A percentile compares a stretch with the other conserved stretches of the same genome.
phyloP scores from a whole-genome alignment of 306 rosid species.

The Prunus davidiana region DNA sequence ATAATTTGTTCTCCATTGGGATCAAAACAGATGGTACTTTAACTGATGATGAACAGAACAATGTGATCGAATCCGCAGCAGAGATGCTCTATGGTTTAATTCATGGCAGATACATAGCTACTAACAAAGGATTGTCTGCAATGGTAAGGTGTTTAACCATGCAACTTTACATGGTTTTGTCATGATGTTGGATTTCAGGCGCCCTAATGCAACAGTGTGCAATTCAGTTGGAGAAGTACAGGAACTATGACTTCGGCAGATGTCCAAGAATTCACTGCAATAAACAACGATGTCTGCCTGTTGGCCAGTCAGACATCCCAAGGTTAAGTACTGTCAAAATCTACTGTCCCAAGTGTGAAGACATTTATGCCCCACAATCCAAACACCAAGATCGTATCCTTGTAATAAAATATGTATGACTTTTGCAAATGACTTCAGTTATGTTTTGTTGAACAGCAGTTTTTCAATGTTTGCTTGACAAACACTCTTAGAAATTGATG shows the following conservation, averaged over 20 bases:
- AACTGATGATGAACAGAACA: conserved; percentile 65
- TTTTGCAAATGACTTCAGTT: not conserved
- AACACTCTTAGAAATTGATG: conserved; percentile 45
- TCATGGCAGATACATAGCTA: conserved; percentile 65
- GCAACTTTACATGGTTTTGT: not conserved
- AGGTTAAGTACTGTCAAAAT: conserved; percentile 68
- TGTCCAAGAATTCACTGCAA: conserved; percentile 73
- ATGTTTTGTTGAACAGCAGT: not conserved
- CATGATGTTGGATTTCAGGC: not conserved
- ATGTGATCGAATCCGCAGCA: conserved; percentile 62
- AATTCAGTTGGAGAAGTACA: conserved; percentile 65
- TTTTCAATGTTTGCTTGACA: conserved; percentile 28
- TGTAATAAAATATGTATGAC: not conserved
- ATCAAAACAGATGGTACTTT: conserved; percentile 24
- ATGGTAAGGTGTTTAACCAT: conserved; percentile 38
- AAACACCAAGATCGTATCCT: conserved; percentile 88
- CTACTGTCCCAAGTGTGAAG: conserved; percentile 79
- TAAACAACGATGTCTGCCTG: conserved; percentile 79
- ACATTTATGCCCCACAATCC: conserved; percentile 65
- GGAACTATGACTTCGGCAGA: conserved; percentile 69
- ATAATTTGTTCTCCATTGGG: too few species aligned
- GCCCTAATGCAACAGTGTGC: not conserved
- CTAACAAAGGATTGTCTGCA: conserved; percentile 66
- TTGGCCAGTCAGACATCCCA: conserved; percentile 70
- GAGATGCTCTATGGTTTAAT: conserved; percentile 81